Percentiles rank a stretch among this genome's conserved stretches.
Evolutionary conservation across 805 yeast species (phyloP).

Genomic region (Candida stauntonica): DNA sequence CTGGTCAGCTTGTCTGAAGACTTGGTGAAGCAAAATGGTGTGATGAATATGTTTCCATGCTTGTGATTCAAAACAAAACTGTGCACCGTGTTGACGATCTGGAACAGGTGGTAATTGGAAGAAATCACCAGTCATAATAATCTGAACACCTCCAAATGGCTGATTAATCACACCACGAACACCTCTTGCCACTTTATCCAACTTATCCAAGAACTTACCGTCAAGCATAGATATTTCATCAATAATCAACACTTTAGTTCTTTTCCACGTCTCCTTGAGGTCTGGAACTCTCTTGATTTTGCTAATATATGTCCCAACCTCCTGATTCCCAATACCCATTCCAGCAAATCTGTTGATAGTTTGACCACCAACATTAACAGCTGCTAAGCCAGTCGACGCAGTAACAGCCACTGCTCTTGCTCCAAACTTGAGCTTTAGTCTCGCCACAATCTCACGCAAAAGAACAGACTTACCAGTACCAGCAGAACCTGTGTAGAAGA

Average conservation of each 20-base stretch:
- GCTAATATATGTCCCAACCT: constrained; percentile 31
- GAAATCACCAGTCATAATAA: constrained; percentile 91
- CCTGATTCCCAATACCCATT: constrained; percentile 66
- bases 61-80: constrained; percentile 71
- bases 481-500: constrained; percentile 80
- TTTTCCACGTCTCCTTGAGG: constrained; percentile 55
- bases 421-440: constrained; percentile 41
- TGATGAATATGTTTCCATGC: constrained; percentile 67
- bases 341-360: constrained; percentile 87
- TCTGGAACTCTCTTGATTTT: constrained; percentile 44
- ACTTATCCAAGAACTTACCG: constrained; percentile 67
- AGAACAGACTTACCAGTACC: constrained; percentile 86
- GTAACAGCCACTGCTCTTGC: constrained; percentile 67
- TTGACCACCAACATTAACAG: constrained; percentile 86
- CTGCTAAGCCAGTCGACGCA: constrained; percentile 96
- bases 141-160: constrained; percentile 94
- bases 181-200: constrained; percentile 62
- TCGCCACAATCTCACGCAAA: constrained; percentile 55
- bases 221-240: constrained; percentile 97
- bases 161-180: constrained; percentile 36
- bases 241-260: constrained; percentile 65
- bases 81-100: constrained; percentile 30
- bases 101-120: constrained; percentile 92
- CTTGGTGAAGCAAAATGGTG: constrained; percentile 69
- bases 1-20: constrained; percentile 86